Conservation (phyloP, 768 basidiomycete genomes). For the Mycena capillaripes region DNA sequence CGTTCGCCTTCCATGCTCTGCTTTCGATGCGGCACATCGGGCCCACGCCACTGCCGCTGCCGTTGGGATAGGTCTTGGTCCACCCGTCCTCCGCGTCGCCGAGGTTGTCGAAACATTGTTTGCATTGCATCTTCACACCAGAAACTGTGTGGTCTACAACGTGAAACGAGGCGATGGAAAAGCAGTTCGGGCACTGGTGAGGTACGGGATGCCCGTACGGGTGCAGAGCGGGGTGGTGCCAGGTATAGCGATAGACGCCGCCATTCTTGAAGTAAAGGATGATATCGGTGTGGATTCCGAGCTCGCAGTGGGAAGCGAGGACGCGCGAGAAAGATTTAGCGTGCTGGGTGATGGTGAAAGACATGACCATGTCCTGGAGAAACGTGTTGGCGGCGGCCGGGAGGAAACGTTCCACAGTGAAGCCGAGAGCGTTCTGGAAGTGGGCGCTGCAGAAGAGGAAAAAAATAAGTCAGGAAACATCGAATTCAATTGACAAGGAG, state of each 20-base stretch:
- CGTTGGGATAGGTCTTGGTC: too few species aligned
- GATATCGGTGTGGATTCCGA: slow-evolving; percentile 1
- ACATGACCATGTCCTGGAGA: not conserved
- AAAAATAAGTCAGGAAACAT: not conserved
- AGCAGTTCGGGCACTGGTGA: not conserved
- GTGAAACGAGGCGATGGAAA: not conserved
- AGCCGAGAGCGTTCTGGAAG: not conserved
- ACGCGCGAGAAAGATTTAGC: not conserved
- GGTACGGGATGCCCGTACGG: not conserved
- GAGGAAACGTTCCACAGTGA: not conserved
- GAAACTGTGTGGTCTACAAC: not conserved
- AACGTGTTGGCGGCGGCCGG: not conserved
- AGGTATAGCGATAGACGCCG: not conserved
- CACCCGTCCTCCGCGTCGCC: not conserved
- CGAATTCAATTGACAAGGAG: not conserved
- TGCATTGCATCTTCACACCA: not conserved
- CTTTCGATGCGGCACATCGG: not conserved
- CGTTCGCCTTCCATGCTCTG: not conserved
- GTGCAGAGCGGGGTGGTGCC: not conserved
- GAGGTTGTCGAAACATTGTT: not conserved
- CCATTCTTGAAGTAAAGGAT: not conserved
- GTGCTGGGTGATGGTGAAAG: not conserved
- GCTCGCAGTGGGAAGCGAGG: not conserved
- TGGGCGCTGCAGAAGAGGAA: not conserved
- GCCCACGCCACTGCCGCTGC: too few species aligned